Conservation (phyloP, 2,329 filamentous ascomycete species). For the Diaporthe citriasiana region DNA sequence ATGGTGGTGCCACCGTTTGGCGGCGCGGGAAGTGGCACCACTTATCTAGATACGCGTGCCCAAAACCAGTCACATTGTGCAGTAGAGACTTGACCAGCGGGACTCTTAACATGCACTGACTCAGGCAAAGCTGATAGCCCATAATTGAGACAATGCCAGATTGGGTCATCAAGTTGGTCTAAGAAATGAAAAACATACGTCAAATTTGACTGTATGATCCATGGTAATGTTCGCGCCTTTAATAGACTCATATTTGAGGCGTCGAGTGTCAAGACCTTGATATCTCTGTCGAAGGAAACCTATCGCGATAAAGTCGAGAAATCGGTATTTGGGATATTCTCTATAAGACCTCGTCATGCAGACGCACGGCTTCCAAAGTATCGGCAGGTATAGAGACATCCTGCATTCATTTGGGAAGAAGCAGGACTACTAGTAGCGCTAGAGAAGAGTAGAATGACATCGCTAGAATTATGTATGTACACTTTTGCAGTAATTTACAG, state of each 20-base stretch:
- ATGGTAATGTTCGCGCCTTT: too few relatives aligned
- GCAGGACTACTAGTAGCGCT: too few relatives aligned
- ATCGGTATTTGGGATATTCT: neutral
- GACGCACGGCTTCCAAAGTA: too few relatives aligned
- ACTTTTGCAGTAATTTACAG: neutral
- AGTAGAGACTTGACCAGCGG: neutral
- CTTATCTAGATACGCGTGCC: neutral
- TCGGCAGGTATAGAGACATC: too few relatives aligned
- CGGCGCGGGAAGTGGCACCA: neutral
- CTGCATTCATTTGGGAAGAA: too few relatives aligned
- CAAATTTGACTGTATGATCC: neutral
- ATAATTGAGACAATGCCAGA: neutral
- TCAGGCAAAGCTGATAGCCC: neutral
- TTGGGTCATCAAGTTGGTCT: neutral
- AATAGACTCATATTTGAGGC: too few relatives aligned
- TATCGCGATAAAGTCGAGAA: neutral
- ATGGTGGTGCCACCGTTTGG: neutral
- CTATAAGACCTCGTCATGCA: neutral
- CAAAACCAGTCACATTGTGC: neutral
- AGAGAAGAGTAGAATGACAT: neutral
- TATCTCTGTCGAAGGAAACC: neutral
- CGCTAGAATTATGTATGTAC: neutral
- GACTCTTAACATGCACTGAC: neutral
- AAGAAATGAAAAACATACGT: rapidly evolving
- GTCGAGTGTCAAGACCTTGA: neutral